These are phyloP conservation scores for Arthrobotrys sinensis DNA, from an alignment of 2,329 filamentous ascomycete genomes.

Conservation along the genomic window DNA sequence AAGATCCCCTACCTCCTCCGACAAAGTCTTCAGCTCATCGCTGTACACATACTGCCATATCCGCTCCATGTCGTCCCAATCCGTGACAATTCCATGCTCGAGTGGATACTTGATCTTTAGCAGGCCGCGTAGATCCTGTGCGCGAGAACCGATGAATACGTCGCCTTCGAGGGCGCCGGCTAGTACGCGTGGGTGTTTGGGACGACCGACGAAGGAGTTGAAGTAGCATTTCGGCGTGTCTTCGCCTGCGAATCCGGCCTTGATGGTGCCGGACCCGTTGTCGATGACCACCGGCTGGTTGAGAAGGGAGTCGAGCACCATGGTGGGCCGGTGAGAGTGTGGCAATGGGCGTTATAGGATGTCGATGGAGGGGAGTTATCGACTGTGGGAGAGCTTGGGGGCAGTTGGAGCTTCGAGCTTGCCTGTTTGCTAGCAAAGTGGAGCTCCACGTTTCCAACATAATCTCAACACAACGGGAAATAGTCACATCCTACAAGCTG, in stretches of 20 bases:
- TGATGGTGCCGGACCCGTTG: conserved; percentile 97
- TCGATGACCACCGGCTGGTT: conserved; percentile 99
- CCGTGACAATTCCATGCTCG: conserved; percentile 97
- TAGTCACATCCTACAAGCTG: not conserved
- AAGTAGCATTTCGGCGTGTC: conserved; percentile 97
- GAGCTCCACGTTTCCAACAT: conserved; percentile 54
- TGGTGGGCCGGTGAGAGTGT: conserved; percentile 26
- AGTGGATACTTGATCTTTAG: conserved; percentile 96
- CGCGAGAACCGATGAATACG: conserved; percentile 94
- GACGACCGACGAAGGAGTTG: conserved; percentile 94
- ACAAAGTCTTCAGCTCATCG: conserved; percentile 94
- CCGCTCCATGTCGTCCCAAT: conserved; percentile 99
- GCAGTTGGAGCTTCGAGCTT: conserved; percentile 56
- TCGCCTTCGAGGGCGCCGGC: conserved; percentile 97
- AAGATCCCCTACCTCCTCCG: conserved; percentile 82
- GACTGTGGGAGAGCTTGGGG: conserved; percentile 16
- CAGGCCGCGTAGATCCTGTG: conserved; percentile 89
- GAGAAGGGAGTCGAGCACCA: conserved; percentile 78
- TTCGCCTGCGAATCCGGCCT: conserved; percentile 95
- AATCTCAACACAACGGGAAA: conserved; percentile 37
- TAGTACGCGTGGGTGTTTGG: conserved; percentile 93
- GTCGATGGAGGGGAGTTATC: conserved; percentile 25
- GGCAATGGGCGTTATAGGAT: conserved; percentile 10
- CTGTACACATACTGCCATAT: conserved; percentile 99
- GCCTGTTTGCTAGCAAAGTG: conserved; percentile 50